These are phyloP conservation scores for Hordeum marinum DNA, from an alignment of 176 grass and related monocot genomes.

Conservation along the genomic window DNA sequence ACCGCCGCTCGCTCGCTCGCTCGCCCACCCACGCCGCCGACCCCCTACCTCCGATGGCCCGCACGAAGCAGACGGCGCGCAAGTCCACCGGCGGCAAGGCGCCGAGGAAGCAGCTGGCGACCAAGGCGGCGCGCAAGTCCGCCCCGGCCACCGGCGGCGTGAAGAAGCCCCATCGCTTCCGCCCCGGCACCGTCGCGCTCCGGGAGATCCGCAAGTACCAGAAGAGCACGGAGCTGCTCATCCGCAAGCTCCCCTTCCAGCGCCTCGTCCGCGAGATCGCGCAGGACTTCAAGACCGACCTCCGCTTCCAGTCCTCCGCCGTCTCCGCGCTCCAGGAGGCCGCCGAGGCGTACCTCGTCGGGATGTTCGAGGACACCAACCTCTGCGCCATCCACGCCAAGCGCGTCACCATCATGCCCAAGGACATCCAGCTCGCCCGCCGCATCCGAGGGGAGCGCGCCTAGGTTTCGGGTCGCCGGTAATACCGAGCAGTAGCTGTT, in stretches of 20 bases:
- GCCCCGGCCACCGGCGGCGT: constrained; percentile 52
- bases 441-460: constrained; percentile 51
- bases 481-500: not conserved
- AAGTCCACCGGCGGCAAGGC: constrained; percentile 77
- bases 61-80: constrained; percentile 60
- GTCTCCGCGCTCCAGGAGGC: constrained; percentile 58
- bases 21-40: not conserved
- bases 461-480: not conserved
- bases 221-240: constrained; percentile 69
- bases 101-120: constrained; percentile 51
- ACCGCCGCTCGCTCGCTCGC: not conserved
- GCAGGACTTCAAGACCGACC: constrained; percentile 66
- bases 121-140: constrained; percentile 56
- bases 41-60: too few relatives aligned
- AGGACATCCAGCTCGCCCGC: constrained; percentile 63
- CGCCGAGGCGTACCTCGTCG: constrained; percentile 82
- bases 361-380: constrained; percentile 66
- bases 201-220: constrained; percentile 72
- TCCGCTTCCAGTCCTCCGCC: constrained; percentile 59
- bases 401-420: constrained; percentile 65
- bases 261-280: constrained; percentile 54
- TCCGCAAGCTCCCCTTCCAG: constrained; percentile 75
- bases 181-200: constrained; percentile 56
- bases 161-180: constrained; percentile 72
- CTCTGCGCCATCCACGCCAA: constrained; percentile 69